Percentiles rank a stretch among this genome's conserved stretches.
Evolutionary conservation across 2,329 filamentous ascomycete species (phyloP).

Genomic region (Apiospora aurea): DNA sequence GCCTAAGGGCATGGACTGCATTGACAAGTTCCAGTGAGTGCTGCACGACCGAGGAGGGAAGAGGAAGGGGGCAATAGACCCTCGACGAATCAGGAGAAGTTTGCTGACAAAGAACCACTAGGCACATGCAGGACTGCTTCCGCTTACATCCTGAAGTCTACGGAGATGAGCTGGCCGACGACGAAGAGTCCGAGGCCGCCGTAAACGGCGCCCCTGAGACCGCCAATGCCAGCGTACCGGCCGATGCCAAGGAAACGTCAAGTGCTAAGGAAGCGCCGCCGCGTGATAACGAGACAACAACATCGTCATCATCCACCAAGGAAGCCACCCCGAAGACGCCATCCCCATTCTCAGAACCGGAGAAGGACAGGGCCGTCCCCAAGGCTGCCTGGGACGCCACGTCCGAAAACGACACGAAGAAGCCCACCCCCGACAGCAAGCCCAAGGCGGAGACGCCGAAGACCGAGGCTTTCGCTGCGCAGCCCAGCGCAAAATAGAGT

Average conservation of each 20-base stretch:
- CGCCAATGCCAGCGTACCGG: slow-evolving; percentile 25
- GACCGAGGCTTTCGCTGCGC: not conserved
- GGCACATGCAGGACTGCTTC: slow-evolving; percentile 98
- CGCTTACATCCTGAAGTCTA: slow-evolving; percentile 91
- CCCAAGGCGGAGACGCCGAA: slow-evolving; percentile 12
- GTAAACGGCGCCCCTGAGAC: slow-evolving; percentile 25
- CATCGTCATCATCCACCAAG: not conserved
- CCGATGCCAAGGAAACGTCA: not conserved
- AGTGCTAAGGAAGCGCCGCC: not conserved
- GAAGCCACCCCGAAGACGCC: not conserved
- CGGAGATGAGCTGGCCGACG: slow-evolving; percentile 67
- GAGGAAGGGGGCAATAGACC: not conserved
- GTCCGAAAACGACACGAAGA: not conserved
- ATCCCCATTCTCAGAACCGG: not conserved
- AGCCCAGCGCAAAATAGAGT: not conserved
- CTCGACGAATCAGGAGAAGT: not conserved
- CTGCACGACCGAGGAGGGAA: not conserved
- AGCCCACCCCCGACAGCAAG: slow-evolving; percentile 3
- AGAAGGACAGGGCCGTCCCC: not conserved
- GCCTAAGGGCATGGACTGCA: slow-evolving; percentile 97
- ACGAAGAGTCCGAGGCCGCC: slow-evolving; percentile 18
- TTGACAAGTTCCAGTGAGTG: slow-evolving; percentile 92
- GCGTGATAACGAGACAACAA: not conserved
- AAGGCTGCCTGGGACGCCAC: slow-evolving; percentile 8
- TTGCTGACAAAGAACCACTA: slow-evolving; percentile 46